phyloP scores from a whole-genome alignment of 345 rosid species.

The Salix arbutifolia region DNA sequence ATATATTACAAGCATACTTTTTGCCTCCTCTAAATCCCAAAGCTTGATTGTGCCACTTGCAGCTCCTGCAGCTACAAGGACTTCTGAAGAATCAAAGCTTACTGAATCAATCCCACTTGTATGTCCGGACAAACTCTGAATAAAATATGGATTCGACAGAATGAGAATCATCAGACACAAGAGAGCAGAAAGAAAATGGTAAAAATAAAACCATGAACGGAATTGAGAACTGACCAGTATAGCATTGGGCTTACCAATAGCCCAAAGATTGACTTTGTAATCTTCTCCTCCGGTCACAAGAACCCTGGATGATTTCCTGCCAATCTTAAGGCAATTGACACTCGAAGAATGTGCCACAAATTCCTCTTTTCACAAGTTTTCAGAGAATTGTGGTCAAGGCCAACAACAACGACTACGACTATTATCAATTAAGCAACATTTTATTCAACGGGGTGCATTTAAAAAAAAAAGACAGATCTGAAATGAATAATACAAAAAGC shows the following conservation, averaged over 20 bases:
- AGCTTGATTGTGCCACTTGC: conserved; percentile 96
- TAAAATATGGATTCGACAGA: neutral
- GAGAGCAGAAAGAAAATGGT: neutral
- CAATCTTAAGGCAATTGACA: conserved; percentile 93
- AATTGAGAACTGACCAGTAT: conserved; percentile 69
- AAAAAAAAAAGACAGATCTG: neutral
- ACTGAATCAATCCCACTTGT: conserved; percentile 95
- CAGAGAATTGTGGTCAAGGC: conserved; percentile 42
- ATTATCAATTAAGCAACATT: conserved; percentile 12
- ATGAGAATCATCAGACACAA: neutral
- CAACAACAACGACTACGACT: conserved; percentile 2
- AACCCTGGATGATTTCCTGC: conserved; percentile 93
- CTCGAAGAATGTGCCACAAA: conserved; percentile 94
- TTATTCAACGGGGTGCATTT: neutral
- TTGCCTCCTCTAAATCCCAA: conserved; percentile 99
- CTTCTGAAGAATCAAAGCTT: conserved; percentile 91
- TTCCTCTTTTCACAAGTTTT: conserved; percentile 59
- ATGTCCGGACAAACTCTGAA: conserved; percentile 95
- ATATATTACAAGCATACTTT: conserved; percentile 42
- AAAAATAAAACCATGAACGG: neutral
- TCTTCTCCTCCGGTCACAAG: conserved; percentile 98
- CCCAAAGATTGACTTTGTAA: conserved; percentile 98
- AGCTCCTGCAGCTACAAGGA: conserved; percentile 93
- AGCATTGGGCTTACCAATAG: conserved; percentile 98
- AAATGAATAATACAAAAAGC: neutral